Base-by-base conservation (phyloP, 106 monocot genomes). In the Alisma plantagoaquatica region DNA sequence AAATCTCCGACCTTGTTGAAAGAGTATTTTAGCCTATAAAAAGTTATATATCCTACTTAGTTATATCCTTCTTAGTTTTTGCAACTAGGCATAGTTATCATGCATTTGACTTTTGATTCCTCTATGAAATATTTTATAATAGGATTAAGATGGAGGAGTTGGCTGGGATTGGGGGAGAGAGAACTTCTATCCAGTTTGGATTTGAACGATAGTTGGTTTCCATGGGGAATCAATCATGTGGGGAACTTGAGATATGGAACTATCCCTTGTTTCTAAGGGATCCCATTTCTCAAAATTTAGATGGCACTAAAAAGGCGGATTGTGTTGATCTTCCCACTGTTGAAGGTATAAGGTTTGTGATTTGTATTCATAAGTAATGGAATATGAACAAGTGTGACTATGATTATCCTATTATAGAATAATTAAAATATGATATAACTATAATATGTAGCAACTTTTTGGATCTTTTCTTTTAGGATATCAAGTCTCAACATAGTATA, bases 221-320 rank as follows among this genome's bases (percentile, higher is more conserved):
- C 25, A 83, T 83, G 82, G 82, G 82, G 0, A 66, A 83, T 41
- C 82, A 83, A 63, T 65, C 82, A 9, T 70, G 77, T 46, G 82
- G 82, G n/a, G 77, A 69, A 28, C 77, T 83, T 16, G 77, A 77
- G 64, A 70, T 83, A 0, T 83, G 82, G 82, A 83, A 83, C 70
- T 83, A 83, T 43, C 82, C 82, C 1, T 35, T 22, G 23, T 83
- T 77, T 54, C 49, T 83, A 10, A 83, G 82, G 27, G 42, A 83
- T 27, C 57, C 74, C 28, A 33, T 83, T 15, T 30, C 74, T 1
- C 73, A 83, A 19, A 83, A 83, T 31, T 23, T 54, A 4, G 77
- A 83, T 33, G 82, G 82, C 35, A 77, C 57, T 21, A 56, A 57
- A 17, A 54, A 77, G 30, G 44, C 73, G 19, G 66, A 77, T 45